These are phyloP conservation scores for Rhynchospora breviuscula DNA, from an alignment of 176 grass and related monocot genomes.

Conservation along the genomic window DNA sequence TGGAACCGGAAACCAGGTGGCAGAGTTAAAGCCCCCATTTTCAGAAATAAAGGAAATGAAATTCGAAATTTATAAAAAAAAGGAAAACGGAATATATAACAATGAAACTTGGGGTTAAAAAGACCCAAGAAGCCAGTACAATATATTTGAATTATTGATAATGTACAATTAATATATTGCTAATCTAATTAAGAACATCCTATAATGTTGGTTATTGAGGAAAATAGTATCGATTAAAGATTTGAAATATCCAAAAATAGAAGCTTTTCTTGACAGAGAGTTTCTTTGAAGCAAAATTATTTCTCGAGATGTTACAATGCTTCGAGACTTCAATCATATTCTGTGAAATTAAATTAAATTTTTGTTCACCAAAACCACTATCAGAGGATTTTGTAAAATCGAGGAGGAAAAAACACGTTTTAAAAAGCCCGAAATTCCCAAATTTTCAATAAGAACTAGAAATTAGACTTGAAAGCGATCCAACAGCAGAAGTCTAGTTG, in stretches of 20 bases:
- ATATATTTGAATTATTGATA: neutral
- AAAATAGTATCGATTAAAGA: conserved; percentile 43
- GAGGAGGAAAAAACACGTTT: neutral
- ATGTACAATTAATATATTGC: conserved; percentile 6
- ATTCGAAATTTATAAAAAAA: neutral
- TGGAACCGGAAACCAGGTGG: conserved; percentile 97
- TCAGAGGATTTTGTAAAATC: neutral
- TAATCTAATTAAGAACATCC: neutral
- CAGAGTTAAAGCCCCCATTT: conserved; percentile 46
- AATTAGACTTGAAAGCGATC: neutral
- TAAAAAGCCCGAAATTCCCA: neutral
- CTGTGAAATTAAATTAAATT: conserved; percentile 14
- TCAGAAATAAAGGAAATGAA: neutral
- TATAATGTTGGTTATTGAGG: neutral
- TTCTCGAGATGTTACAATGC: conserved; percentile 24
- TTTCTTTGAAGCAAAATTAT: conserved; percentile 32
- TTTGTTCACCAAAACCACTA: neutral
- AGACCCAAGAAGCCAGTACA: neutral
- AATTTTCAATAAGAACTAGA: neutral
- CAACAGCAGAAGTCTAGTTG: neutral
- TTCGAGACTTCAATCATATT: conserved; percentile 51
- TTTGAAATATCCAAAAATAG: conserved; percentile 92
- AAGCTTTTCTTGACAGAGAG: conserved; percentile 49
- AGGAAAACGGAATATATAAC: neutral
- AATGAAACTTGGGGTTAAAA: conserved; percentile 11